phyloP scores from a whole-genome alignment of 1,139 yeast genomes.

The Lodderomyces parapsilosis region DNA sequence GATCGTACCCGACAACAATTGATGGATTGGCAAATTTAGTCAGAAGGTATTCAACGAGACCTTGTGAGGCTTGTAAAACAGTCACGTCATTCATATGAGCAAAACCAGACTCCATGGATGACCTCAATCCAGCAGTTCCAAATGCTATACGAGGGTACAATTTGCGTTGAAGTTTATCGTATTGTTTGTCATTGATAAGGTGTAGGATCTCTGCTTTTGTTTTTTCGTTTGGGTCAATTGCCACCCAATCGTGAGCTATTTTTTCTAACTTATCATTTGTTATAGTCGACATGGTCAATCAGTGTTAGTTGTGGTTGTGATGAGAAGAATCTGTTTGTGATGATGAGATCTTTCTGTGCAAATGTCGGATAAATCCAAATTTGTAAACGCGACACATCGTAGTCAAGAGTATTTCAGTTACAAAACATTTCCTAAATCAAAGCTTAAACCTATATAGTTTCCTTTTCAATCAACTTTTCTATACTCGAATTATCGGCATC shows the following conservation, averaged over 20 bases:
- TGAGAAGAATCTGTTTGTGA: background rate
- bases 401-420: too few relatives aligned
- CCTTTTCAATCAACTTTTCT: background rate
- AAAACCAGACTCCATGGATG: slow-evolving; percentile 89
- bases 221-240: slow-evolving; percentile 47
- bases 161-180: slow-evolving; percentile 49
- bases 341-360: background rate
- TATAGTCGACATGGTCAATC: background rate
- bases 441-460: background rate
- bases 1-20: slow-evolving; percentile 89
- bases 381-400: background rate
- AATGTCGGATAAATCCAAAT: background rate
- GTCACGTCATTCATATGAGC: slow-evolving; percentile 88
- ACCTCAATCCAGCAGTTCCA: slow-evolving; percentile 91
- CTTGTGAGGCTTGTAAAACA: slow-evolving; percentile 89
- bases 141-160: slow-evolving; percentile 65
- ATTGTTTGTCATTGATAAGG: slow-evolving; percentile 41
- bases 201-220: slow-evolving; percentile 56
- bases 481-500: background rate
- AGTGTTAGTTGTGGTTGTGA: background rate
- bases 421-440: background rate
- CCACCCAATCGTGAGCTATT: slow-evolving; percentile 50
- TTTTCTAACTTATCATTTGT: slow-evolving; percentile 19
- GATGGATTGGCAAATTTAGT: slow-evolving; percentile 20
- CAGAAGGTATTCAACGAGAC: slow-evolving; percentile 64